Evolutionary conservation across 163 green algal genomes (phyloP), one percentile per base, ranked within the genome.

Genomic region (Smithsoniella earleae): DNA sequence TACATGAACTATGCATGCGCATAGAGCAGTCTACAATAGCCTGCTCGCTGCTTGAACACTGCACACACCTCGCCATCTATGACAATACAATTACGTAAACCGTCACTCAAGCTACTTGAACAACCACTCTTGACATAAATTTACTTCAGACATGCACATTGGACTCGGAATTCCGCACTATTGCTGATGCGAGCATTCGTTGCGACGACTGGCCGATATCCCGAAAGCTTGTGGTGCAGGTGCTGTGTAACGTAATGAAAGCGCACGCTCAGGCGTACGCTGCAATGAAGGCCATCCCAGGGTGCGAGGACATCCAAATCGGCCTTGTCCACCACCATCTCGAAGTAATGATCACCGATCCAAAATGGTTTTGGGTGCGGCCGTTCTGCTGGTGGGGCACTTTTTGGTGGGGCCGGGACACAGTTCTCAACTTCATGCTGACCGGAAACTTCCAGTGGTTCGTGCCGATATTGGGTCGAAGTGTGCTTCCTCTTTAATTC

Each of bases 251-350:
- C 75, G 80, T 86, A 64, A 80, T 87, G 55, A 80, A 84, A 77
- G 86, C 88, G 0, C 90, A 96, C 73, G 74, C 79, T 0, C 80
- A 81, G 4, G 87, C 78, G 1, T 95, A 93, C 78, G 69, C 80
- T 1, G 78, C 82, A 0, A 85, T 96, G 58, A 92, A 92, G 69
- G 62, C 44, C 0, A 63, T 89, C 73, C 82, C 83, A 46, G 83
- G 84, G 18, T 86, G 86, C 18, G 10, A 76, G 2, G 38, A 66
- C 16, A 74, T 81, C 5, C 66, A 77, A 49, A 77, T 96, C 1
- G 89, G 89, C 10, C 73, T 96, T 16, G 89, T 96, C 55, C 85
- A 87, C 81, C 87, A 90, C 62, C 81, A 76, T 49, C 80, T 90
- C 1, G 18, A 72, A 80, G 75, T 77, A 80, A 69, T 46, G 58